These are phyloP conservation scores for Saraca asoca DNA, from an alignment of 331 rosid genomes.

Conservation along the genomic window DNA sequence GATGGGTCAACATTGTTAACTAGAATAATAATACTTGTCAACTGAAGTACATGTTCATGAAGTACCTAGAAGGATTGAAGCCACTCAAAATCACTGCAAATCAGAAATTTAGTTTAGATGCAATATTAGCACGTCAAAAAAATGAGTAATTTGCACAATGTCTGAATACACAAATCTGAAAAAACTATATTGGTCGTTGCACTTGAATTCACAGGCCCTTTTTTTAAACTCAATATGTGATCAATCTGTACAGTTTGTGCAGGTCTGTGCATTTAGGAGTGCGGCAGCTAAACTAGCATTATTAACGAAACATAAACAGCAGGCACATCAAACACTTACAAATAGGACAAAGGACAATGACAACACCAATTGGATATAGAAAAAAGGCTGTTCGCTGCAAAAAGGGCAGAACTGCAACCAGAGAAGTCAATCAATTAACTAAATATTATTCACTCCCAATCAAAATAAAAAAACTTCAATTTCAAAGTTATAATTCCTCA, in stretches of 20 bases:
- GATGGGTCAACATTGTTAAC: constrained; percentile 50
- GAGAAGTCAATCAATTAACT: constrained; percentile 33
- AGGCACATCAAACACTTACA: constrained; percentile 63
- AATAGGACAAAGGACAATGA: constrained; percentile 85
- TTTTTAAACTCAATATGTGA: too few relatives aligned
- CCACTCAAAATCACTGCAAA: constrained; percentile 92
- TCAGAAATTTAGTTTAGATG: constrained; percentile 38
- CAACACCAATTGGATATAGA: constrained; percentile 86
- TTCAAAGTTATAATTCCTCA: constrained; percentile 3
- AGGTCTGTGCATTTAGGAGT: too few relatives aligned
- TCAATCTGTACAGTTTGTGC: too few relatives aligned
- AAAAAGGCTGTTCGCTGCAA: constrained; percentile 90
- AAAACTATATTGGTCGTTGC: too few relatives aligned
- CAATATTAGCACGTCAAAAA: constrained; percentile 14
- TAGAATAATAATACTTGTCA: constrained; percentile 51
- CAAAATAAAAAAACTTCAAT: constrained; percentile 11
- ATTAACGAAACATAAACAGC: constrained; percentile 7
- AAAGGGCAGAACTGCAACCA: constrained; percentile 84
- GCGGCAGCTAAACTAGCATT: too few relatives aligned
- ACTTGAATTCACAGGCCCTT: too few relatives aligned
- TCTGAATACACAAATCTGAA: too few relatives aligned
- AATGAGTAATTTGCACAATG: background rate
- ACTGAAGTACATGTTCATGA: constrained; percentile 87
- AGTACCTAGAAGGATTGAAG: constrained; percentile 97
- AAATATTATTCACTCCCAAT: constrained; percentile 12